These are phyloP conservation scores for Cymbopogon flexuosus DNA, from an alignment of 202 grass and related monocot genomes.

Conservation along the genomic window DNA sequence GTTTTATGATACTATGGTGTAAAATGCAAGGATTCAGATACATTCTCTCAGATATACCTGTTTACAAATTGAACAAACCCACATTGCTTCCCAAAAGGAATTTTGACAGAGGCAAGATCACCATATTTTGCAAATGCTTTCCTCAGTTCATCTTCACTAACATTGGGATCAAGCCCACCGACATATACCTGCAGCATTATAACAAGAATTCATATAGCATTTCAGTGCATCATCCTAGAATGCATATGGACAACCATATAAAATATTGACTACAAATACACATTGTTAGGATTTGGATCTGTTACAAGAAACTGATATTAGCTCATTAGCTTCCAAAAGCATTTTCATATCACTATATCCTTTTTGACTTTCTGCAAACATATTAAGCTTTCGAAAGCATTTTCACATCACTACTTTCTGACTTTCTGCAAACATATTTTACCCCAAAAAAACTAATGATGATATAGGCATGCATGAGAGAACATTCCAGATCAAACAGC, in stretches of 20 bases:
- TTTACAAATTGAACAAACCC: slow-evolving; percentile 75
- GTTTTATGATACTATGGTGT: neutral
- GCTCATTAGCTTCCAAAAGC: neutral
- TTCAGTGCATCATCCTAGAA: neutral
- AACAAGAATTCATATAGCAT: neutral
- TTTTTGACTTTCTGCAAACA: neutral
- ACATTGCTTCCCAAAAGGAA: slow-evolving; percentile 72
- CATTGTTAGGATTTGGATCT: neutral
- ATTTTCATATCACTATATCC: neutral
- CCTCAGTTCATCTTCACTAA: slow-evolving; percentile 68
- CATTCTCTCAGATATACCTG: slow-evolving; percentile 42
- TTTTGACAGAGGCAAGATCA: slow-evolving; percentile 75
- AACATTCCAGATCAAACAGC: neutral
- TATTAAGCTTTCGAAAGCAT: neutral
- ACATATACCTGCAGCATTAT: slow-evolving; percentile 60
- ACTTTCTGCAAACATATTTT: neutral
- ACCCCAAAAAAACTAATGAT: neutral
- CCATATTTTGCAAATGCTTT: slow-evolving; percentile 69
- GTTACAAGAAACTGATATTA: neutral
- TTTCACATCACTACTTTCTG: neutral
- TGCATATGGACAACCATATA: neutral
- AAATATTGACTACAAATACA: neutral
- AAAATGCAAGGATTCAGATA: neutral
- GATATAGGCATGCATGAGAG: neutral
- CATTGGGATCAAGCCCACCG: slow-evolving; percentile 59